phyloP scores from a whole-genome alignment of 2,329 filamentous ascomycete species.

The Colletotrichum paranaense region DNA sequence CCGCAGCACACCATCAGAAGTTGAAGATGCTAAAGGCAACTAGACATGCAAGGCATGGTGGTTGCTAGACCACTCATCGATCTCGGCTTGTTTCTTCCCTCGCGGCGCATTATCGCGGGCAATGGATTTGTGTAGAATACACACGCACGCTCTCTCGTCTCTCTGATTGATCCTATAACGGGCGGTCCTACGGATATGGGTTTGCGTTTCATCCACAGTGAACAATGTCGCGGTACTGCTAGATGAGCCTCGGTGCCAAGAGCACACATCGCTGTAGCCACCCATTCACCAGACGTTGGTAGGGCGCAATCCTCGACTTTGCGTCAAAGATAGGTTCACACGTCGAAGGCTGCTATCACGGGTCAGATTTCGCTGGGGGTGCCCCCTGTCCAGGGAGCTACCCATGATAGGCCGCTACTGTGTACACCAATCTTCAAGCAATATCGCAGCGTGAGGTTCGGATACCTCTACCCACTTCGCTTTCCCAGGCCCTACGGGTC shows the following conservation, averaged over 20 bases:
- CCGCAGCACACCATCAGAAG: background rate
- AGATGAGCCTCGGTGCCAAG: background rate
- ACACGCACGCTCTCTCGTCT: too few relatives aligned
- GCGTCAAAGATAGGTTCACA: background rate
- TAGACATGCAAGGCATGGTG: background rate
- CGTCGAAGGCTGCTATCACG: background rate
- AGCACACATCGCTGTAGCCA: background rate
- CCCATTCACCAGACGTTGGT: background rate
- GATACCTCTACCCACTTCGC: background rate
- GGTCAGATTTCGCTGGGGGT: background rate
- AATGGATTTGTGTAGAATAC: background rate
- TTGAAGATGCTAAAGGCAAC: background rate
- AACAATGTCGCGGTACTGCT: background rate
- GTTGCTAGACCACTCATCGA: background rate
- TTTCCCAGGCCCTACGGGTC: background rate
- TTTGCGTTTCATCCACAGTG: background rate
- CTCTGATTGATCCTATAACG: too few relatives aligned
- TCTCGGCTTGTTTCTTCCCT: background rate
- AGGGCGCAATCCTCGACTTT: background rate
- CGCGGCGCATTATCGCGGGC: background rate
- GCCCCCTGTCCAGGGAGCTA: background rate
- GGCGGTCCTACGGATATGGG: background rate
- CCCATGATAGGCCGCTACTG: background rate
- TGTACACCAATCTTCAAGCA: background rate
- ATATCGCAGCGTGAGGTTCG: background rate